Conservation (phyloP, 2,329 filamentous ascomycete species). For the Colletotrichum coccodes region DNA sequence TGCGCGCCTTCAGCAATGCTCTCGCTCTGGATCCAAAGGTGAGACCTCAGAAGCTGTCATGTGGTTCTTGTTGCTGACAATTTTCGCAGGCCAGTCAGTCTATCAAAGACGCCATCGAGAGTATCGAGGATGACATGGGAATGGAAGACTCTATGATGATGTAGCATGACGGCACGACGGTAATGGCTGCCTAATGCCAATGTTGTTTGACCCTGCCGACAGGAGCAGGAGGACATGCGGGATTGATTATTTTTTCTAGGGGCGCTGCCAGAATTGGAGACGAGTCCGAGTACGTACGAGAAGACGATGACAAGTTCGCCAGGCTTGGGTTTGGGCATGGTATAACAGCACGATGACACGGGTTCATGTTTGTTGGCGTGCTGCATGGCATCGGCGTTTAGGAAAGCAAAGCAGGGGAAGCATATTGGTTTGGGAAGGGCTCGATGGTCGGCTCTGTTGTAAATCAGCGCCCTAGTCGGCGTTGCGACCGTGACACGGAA, state of each 20-base stretch:
- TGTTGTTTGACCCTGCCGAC: neutral
- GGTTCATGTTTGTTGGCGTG: slow-evolving; percentile 36
- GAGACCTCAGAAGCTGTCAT: slow-evolving; percentile 36
- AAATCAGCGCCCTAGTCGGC: slow-evolving; percentile 10
- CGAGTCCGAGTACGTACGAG: slow-evolving; percentile 16
- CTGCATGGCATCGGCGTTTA: slow-evolving; percentile 48
- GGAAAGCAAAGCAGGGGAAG: slow-evolving; percentile 31
- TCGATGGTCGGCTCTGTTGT: slow-evolving; percentile 13
- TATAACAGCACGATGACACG: slow-evolving; percentile 32
- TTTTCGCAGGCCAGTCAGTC: slow-evolving; percentile 80
- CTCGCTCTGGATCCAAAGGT: slow-evolving; percentile 97
- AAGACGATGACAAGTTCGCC: slow-evolving; percentile 22
- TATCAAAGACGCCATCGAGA: slow-evolving; percentile 97
- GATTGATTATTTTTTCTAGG: slow-evolving; percentile 5
- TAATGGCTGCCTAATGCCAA: neutral
- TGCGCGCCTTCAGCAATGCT: slow-evolving; percentile 93
- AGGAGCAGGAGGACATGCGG: neutral
- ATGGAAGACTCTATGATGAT: slow-evolving; percentile 74
- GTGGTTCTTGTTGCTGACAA: slow-evolving; percentile 20
- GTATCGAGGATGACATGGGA: slow-evolving; percentile 82
- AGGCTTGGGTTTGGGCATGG: slow-evolving; percentile 21
- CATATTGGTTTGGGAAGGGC: slow-evolving; percentile 29
- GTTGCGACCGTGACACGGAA: neutral
- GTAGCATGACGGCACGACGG: slow-evolving; percentile 45
- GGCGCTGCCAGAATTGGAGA: slow-evolving; percentile 12